Percentiles rank a stretch among this genome's conserved stretches.
Evolutionary conservation across 2,329 filamentous ascomycete species (phyloP).

Genomic region (Aspergillus cejpii): DNA sequence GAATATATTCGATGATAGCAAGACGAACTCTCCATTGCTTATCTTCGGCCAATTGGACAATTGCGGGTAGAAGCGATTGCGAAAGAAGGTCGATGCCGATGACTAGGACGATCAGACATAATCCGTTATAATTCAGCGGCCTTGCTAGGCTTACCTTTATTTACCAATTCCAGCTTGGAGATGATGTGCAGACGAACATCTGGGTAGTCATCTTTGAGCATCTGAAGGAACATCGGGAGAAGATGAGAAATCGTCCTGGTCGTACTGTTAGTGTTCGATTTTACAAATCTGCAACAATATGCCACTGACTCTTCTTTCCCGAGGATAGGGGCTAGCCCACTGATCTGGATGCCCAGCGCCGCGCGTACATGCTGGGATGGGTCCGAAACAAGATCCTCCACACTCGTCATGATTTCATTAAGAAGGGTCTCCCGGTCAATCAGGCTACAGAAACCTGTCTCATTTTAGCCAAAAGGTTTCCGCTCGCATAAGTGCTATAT

Average conservation of each 20-base stretch:
- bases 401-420: conserved; percentile 91
- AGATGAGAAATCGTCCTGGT: conserved; percentile 86
- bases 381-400: conserved; percentile 94
- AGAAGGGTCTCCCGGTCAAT: conserved; percentile 82
- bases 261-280: conserved; percentile 10
- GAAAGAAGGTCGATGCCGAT: conserved; percentile 97
- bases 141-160: conserved; percentile 61
- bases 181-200: conserved; percentile 98
- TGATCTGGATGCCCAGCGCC: conserved; percentile 92
- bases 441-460: conserved; percentile 75
- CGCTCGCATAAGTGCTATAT: conserved; percentile 6
- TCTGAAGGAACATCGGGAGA: conserved; percentile 96
- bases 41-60: conserved; percentile 94
- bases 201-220: conserved; percentile 99
- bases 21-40: conserved; percentile 98
- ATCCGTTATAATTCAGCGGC: neutral
- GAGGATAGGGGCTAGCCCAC: conserved; percentile 88
- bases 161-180: conserved; percentile 97
- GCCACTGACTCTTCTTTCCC: conserved; percentile 85
- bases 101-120: conserved; percentile 48
- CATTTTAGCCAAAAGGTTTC: conserved; percentile 16
- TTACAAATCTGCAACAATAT: neutral
- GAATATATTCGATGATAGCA: conserved; percentile 99
- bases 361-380: conserved; percentile 94
- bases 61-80: conserved; percentile 91